Conservation (phyloP, 2,329 filamentous ascomycete genomes). For the Aspergillus awamori region DNA sequence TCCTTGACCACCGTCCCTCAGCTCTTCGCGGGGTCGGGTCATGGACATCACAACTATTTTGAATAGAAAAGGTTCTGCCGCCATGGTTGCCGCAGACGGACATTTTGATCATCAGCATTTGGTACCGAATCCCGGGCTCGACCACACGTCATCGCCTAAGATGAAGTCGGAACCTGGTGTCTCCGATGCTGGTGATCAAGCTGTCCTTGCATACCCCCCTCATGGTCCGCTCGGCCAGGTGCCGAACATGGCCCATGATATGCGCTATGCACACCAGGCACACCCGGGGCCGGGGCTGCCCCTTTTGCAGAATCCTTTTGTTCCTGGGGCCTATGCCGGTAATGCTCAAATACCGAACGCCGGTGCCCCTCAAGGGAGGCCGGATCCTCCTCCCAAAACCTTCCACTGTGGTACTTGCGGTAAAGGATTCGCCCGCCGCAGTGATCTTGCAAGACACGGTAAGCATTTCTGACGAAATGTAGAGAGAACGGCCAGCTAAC, state of each 20-base stretch:
- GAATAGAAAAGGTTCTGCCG: slow-evolving; percentile 53
- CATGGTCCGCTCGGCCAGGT: slow-evolving; percentile 57
- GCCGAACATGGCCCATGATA: slow-evolving; percentile 54
- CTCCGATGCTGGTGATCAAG: slow-evolving; percentile 58
- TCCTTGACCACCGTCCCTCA: slow-evolving; percentile 36
- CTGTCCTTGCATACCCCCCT: slow-evolving; percentile 61
- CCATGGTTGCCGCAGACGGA: slow-evolving; percentile 47
- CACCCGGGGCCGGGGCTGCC: slow-evolving; percentile 56
- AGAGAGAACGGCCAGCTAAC: slow-evolving; percentile 2
- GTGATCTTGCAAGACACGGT: slow-evolving; percentile 94
- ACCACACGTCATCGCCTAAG: slow-evolving; percentile 52
- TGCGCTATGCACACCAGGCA: slow-evolving; percentile 58
- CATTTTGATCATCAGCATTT: slow-evolving; percentile 51
- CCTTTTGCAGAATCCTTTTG: slow-evolving; percentile 59
- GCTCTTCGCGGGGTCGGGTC: slow-evolving; percentile 40
- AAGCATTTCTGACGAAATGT: slow-evolving; percentile 42
- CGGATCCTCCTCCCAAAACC: slow-evolving; percentile 65
- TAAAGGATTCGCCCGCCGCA: slow-evolving; percentile 90
- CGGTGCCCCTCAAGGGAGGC: slow-evolving; percentile 47
- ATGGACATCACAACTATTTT: slow-evolving; percentile 59
- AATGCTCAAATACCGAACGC: slow-evolving; percentile 50
- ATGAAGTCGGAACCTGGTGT: slow-evolving; percentile 62
- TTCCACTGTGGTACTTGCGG: slow-evolving; percentile 88
- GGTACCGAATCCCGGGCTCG: slow-evolving; percentile 43
- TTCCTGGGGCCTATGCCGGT: slow-evolving; percentile 52